Conservation (phyloP, 257 asterid species). For the Scutellaria galericulata region DNA sequence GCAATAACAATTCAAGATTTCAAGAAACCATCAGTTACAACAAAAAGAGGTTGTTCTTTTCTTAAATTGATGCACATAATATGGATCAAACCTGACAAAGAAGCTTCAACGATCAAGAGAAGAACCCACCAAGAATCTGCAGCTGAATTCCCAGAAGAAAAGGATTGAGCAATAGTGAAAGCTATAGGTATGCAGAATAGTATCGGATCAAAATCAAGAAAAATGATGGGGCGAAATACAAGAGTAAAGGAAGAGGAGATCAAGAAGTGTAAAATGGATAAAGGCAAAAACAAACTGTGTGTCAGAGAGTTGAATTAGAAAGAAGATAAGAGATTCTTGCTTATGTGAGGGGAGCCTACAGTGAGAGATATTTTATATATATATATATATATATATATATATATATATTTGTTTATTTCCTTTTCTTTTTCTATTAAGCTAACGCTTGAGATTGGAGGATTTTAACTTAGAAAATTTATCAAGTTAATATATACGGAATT, state of each 20-base stretch:
- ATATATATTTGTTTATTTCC: too few species aligned
- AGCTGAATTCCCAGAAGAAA: slow-evolving; percentile 12
- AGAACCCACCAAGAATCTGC: slow-evolving; percentile 39
- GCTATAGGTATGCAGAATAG: neutral
- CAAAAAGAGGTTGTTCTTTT: neutral
- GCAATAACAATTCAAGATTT: neutral
- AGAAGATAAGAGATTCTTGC: slow-evolving; percentile 38
- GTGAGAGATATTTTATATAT: too few species aligned
- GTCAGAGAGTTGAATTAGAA: slow-evolving; percentile 23
- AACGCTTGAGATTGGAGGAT: too few species aligned
- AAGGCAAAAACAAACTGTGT: slow-evolving; percentile 37
- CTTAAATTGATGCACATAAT: neutral
- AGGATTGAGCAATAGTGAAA: slow-evolving; percentile 5
- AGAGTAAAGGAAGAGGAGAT: neutral
- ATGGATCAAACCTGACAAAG: slow-evolving; percentile 45
- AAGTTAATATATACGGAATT: too few species aligned
- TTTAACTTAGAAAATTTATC: too few species aligned
- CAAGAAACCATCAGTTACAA: too few species aligned
- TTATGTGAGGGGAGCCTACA: neutral
- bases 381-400: too few species aligned
- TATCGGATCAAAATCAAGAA: slow-evolving; percentile 12
- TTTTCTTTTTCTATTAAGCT: too few species aligned
- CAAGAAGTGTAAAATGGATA: slow-evolving; percentile 36
- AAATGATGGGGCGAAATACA: neutral
- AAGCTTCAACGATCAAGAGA: slow-evolving; percentile 37